Base-by-base conservation (phyloP, 352 stramenopile genomes). In the Pythium angustatum region DNA sequence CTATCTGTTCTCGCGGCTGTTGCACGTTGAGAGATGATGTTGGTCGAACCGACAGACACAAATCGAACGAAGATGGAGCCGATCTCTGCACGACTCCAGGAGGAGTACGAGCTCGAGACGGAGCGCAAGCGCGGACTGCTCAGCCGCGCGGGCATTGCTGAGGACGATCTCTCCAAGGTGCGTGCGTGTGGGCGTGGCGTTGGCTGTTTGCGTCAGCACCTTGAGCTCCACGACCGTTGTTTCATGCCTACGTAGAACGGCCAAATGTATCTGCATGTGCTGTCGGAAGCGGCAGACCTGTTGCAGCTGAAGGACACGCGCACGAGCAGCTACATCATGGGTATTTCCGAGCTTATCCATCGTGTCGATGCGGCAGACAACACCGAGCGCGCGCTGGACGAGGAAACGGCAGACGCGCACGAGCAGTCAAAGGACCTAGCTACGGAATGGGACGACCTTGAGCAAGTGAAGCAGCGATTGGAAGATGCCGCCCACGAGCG, bases 141-240 rank as follows among this genome's bases (percentile, higher is more conserved):
- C 65, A 53, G 26, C 28, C 52, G 22, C 21, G 71, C 56, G 11
- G 77, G 72, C 6, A 56, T 85, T 26, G 19, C 41, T 21, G 77
- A 85, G 63, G 72, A 81, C 2, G 64, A 85, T 17, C 59, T 85
- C 8, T 85, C 77, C 17, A 80, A 80, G 62, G 77, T 82, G 5
- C 43, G 31, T 31, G 3, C 17, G 28, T 27, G 30, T 3, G 40
- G 28, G 55, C 40, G 50, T 44, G n/a, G n/a, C n/a, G n/a, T 28
- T 56, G 24, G 1, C 49, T 51, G 10, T 33, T 17, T 45, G n/a
- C 26, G 34, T 41, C 34, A 2, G 34, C n/a, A n/a, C n/a, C n/a
- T n/a, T n/a, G n/a, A n/a, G n/a, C n/a, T n/a, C n/a, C n/a, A n/a
- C n/a, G n/a, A n/a, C n/a, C n/a, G n/a, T n/a, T n/a, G n/a, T n/a